phyloP scores from a whole-genome alignment of 2,329 filamentous ascomycete genomes.

The Fusarium sororula region DNA sequence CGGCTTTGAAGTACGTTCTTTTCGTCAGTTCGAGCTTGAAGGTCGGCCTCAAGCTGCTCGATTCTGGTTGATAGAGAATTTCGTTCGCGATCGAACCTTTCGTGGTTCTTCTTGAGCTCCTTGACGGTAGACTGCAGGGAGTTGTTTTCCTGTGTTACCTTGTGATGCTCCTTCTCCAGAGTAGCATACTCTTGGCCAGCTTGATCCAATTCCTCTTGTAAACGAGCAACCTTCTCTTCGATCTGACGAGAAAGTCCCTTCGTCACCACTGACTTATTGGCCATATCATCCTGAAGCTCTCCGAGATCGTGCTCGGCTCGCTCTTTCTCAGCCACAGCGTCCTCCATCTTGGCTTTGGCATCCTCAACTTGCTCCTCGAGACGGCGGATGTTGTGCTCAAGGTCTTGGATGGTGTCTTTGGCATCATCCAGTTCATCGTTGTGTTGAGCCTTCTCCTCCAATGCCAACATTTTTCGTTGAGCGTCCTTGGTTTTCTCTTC shows the following conservation, averaged over 20 bases:
- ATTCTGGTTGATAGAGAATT: constrained; percentile 59
- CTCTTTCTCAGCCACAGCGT: constrained; percentile 63
- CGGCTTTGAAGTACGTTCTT: constrained; percentile 75
- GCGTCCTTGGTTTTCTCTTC: constrained; percentile 68
- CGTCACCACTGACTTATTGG: constrained; percentile 80
- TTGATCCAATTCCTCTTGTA: constrained; percentile 72
- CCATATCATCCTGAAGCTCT: constrained; percentile 78
- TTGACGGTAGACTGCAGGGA: constrained; percentile 56
- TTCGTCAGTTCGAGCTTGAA: constrained; percentile 68
- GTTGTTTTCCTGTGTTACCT: constrained; percentile 58
- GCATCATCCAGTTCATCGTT: constrained; percentile 64
- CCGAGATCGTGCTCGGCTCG: constrained; percentile 68
- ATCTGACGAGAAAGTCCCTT: constrained; percentile 79
- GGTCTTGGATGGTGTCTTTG: constrained; percentile 65
- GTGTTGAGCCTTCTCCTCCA: constrained; percentile 65
- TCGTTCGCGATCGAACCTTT: constrained; percentile 42
- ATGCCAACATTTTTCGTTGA: constrained; percentile 59
- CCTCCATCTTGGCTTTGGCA: constrained; percentile 62
- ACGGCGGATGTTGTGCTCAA: constrained; percentile 64
- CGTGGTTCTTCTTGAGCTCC: constrained; percentile 49
- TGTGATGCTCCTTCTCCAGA: constrained; percentile 61
- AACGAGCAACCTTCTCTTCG: constrained; percentile 72
- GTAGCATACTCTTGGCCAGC: constrained; percentile 58
- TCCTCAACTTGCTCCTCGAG: constrained; percentile 65
- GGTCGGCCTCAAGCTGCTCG: constrained; percentile 65